Conservation (phyloP, 2,329 filamentous ascomycete genomes). For the Fusarium sp. region DNA sequence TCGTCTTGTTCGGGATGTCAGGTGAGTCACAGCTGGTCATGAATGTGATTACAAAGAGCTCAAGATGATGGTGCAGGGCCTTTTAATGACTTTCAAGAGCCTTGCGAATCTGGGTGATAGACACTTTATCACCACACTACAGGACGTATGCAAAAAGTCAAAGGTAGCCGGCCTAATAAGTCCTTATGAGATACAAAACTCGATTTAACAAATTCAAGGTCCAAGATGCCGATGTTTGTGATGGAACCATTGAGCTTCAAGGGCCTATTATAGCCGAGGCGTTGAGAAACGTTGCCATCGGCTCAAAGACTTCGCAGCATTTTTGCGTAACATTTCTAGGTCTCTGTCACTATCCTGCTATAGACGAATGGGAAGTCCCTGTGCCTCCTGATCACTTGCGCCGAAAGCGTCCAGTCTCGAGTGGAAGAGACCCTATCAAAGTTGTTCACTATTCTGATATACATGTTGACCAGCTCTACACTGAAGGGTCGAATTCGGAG, state of each 20-base stretch:
- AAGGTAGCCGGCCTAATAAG: slow-evolving; percentile 36
- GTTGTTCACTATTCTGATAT: slow-evolving; percentile 69
- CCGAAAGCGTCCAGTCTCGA: slow-evolving; percentile 49
- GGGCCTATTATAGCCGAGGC: slow-evolving; percentile 61
- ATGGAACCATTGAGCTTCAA: slow-evolving; percentile 59
- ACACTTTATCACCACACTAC: slow-evolving; percentile 47
- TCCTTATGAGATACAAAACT: too few relatives aligned
- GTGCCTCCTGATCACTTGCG: slow-evolving; percentile 54
- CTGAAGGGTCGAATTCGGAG: slow-evolving; percentile 59
- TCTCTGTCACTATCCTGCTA: slow-evolving; percentile 58
- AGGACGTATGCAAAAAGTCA: slow-evolving; percentile 46
- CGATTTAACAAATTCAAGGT: slow-evolving; percentile 46
- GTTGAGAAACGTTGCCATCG: slow-evolving; percentile 56
- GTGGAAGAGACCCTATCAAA: slow-evolving; percentile 56
- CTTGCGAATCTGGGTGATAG: slow-evolving; percentile 53
- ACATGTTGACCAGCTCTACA: slow-evolving; percentile 65
- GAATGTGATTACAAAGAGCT: neutral
- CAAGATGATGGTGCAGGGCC: slow-evolving; percentile 29
- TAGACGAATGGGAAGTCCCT: slow-evolving; percentile 52
- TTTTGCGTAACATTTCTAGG: slow-evolving; percentile 64
- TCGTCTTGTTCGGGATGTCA: slow-evolving; percentile 38
- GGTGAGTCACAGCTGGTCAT: neutral
- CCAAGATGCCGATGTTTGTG: slow-evolving; percentile 64
- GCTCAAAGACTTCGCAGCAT: slow-evolving; percentile 58
- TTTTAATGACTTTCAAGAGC: slow-evolving; percentile 53